Conservation (phyloP, 495 filamentous ascomycete genomes). For the Bombardia bombarda region DNA sequence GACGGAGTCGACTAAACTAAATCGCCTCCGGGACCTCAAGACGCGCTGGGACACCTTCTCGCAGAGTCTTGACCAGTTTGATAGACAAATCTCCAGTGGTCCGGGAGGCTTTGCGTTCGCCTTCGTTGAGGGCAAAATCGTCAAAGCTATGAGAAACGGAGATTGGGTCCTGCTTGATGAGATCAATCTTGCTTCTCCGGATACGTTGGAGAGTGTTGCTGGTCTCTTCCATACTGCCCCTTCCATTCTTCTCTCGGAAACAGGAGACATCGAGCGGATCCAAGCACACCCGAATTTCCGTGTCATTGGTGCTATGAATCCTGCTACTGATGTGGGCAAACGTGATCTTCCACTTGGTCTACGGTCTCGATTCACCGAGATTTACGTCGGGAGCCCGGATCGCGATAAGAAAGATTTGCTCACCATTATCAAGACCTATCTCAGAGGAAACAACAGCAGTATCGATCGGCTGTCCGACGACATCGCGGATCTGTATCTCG, state of each 20-base stretch:
- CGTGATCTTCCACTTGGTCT: constrained; percentile 75
- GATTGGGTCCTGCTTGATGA: constrained; percentile 94
- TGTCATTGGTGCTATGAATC: constrained; percentile 98
- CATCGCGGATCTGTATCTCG: constrained; percentile 76
- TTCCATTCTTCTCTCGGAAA: constrained; percentile 83
- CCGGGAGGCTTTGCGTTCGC: constrained; percentile 83
- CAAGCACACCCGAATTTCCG: constrained; percentile 88
- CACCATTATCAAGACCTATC: constrained; percentile 76
- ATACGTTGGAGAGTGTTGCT: constrained; percentile 88
- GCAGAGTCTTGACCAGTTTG: constrained; percentile 65
- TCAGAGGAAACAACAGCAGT: constrained; percentile 57
- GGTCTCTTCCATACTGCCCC: constrained; percentile 72
- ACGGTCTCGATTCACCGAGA: constrained; percentile 70
- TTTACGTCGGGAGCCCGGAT: constrained; percentile 87
- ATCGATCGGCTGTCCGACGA: constrained; percentile 63
- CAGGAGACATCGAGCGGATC: constrained; percentile 80
- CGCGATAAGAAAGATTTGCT: constrained; percentile 73
- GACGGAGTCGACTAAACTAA: constrained; percentile 57
- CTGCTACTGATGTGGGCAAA: constrained; percentile 94
- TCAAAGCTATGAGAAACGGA: constrained; percentile 84
- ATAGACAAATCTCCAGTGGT: constrained; percentile 69
- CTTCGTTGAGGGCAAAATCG: constrained; percentile 91
- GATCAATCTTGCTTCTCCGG: constrained; percentile 90
- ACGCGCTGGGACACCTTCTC: constrained; percentile 76
- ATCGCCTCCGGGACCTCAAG: constrained; percentile 48